Percentiles rank a stretch among this genome's conserved stretches.
These are phyloP conservation scores for Chrysoporthe puriensis DNA, from an alignment of 2,329 filamentous ascomycete genomes.

Conservation along the genomic window DNA sequence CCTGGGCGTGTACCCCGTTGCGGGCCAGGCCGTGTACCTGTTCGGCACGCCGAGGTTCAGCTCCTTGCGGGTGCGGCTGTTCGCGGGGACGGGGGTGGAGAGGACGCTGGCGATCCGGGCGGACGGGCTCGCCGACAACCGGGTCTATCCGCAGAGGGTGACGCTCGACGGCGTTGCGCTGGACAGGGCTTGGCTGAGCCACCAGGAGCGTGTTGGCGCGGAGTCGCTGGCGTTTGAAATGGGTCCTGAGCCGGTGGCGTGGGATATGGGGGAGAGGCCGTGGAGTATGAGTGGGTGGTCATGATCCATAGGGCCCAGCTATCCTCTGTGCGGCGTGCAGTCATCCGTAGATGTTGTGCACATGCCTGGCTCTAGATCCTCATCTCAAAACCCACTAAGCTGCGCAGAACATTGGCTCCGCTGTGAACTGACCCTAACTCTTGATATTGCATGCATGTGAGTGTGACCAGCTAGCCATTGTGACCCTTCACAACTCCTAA, in stretches of 20 bases:
- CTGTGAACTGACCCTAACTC: no score
- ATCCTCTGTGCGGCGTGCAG: not conserved
- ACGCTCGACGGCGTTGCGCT: conserved; percentile 10
- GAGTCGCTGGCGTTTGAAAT: conserved; percentile 17
- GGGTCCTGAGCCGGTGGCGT: conserved; percentile 16
- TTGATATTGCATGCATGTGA: not conserved
- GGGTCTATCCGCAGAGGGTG: conserved; percentile 19
- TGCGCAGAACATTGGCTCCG: no score
- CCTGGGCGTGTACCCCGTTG: conserved; percentile 51
- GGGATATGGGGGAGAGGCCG: conserved; percentile 21
- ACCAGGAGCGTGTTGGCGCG: conserved; percentile 14
- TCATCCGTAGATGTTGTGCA: not conserved
- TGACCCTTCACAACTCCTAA: no score
- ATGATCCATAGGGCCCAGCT: not conserved
- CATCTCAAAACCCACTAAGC: no score
- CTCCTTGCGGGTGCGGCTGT: conserved; percentile 11
- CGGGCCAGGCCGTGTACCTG: conserved; percentile 51
- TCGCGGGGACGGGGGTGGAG: conserved; percentile 11
- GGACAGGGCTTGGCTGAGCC: conserved; percentile 20
- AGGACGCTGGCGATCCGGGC: conserved; percentile 14
- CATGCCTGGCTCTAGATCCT: no score
- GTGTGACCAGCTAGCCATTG: not conserved
- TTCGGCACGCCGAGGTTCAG: conserved; percentile 49
- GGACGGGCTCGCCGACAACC: conserved; percentile 12
- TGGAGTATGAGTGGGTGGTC: conserved; percentile 25